Percentiles rank a stretch among this genome's conserved stretches.
These are phyloP conservation scores for Fulvia fulva DNA, from an alignment of 2,329 filamentous ascomycete genomes.

Conservation along the genomic window DNA sequence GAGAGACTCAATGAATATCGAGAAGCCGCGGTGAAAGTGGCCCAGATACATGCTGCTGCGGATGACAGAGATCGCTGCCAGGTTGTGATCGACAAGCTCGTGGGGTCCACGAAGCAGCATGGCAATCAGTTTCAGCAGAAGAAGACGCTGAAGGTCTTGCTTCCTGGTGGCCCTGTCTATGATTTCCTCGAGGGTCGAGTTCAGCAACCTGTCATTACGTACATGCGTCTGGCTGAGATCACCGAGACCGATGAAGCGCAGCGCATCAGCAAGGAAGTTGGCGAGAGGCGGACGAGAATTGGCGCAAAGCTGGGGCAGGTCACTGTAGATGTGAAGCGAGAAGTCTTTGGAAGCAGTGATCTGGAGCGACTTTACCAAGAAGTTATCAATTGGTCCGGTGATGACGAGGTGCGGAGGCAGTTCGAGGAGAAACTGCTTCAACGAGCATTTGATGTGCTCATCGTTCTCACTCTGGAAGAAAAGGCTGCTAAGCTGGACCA, in stretches of 20 bases:
- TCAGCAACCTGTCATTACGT: conserved; percentile 73
- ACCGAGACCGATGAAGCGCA: conserved; percentile 83
- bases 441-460: conserved; percentile 72
- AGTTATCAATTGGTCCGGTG: conserved; percentile 83
- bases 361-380: conserved; percentile 77
- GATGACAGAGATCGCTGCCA: conserved; percentile 59
- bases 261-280: conserved; percentile 83
- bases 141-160: conserved; percentile 67
- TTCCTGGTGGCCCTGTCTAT: conserved; percentile 80
- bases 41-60: conserved; percentile 66
- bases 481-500: conserved; percentile 69
- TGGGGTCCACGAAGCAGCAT: conserved; percentile 66
- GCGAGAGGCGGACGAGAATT: conserved; percentile 79
- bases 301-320: conserved; percentile 81
- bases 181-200: conserved; percentile 77
- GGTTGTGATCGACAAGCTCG: conserved; percentile 71
- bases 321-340: conserved; percentile 78
- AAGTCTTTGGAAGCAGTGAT: conserved; percentile 71
- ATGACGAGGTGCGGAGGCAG: conserved; percentile 76
- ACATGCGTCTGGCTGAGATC: conserved; percentile 76
- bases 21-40: conserved; percentile 67
- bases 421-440: conserved; percentile 89
- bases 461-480: conserved; percentile 61
- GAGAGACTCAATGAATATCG: conserved; percentile 69
- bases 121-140: conserved; percentile 72